These are phyloP conservation scores for Russula sp. DNA, from an alignment of 768 basidiomycete genomes.

Conservation along the genomic window DNA sequence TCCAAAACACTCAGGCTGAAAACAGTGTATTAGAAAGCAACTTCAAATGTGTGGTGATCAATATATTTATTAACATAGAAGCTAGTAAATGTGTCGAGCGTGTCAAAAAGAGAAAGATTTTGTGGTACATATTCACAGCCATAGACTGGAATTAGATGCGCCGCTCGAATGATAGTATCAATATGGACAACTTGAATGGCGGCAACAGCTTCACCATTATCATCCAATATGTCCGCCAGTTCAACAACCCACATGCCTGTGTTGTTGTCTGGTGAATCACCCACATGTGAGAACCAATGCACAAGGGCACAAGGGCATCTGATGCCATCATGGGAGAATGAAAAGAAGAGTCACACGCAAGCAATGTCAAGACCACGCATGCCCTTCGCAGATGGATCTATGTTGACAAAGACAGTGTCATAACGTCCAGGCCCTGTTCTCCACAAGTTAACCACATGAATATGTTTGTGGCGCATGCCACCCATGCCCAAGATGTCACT, in stretches of 20 bases:
- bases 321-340: neutral
- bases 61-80: neutral
- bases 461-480: no score
- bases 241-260: neutral
- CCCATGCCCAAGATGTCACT: no score
- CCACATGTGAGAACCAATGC: neutral
- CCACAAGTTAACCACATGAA: no score
- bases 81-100: no score
- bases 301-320: neutral
- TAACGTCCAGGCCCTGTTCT: no score
- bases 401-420: neutral
- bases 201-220: no score
- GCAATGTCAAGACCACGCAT: neutral
- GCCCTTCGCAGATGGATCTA: neutral
- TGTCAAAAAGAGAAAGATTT: no score
- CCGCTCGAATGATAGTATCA: neutral
- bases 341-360: neutral
- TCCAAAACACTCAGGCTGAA: no score
- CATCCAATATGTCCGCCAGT: no score
- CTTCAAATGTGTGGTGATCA: neutral
- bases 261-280: neutral
- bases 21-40: neutral
- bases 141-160: neutral
- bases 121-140: no score
- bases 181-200: neutral